These are phyloP conservation scores for Phytophthora crassamura DNA, from an alignment of 352 stramenopile species.

Conservation along the genomic window DNA sequence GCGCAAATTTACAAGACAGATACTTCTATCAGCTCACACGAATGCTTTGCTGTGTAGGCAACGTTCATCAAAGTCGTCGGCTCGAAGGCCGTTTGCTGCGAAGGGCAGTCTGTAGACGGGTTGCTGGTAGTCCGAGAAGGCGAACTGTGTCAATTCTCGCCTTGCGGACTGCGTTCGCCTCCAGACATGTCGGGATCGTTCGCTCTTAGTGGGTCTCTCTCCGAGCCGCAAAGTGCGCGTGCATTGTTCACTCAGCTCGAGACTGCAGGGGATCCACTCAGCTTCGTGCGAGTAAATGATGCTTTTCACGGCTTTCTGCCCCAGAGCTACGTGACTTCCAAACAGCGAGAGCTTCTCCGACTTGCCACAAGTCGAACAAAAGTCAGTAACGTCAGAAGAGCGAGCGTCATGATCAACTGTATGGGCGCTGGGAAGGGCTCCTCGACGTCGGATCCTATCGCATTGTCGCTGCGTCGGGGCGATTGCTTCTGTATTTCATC, in stretches of 20 bases:
- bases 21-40: not conserved
- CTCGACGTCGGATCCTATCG: slow-evolving; percentile 12
- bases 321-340: slow-evolving; percentile 38
- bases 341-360: slow-evolving; percentile 25
- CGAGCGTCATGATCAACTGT: slow-evolving; percentile 20
- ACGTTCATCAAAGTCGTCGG: slow-evolving; percentile 54
- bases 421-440: not conserved
- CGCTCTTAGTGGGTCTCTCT: slow-evolving; percentile 52
- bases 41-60: slow-evolving; percentile 17
- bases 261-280: slow-evolving; percentile 48
- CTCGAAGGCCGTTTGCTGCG: slow-evolving; percentile 58
- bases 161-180: slow-evolving; percentile 44
- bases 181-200: slow-evolving; percentile 61
- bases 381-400: not conserved
- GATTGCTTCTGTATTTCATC: slow-evolving; percentile 62
- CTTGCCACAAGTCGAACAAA: slow-evolving; percentile 16
- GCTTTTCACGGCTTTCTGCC: slow-evolving; percentile 64
- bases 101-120: slow-evolving; percentile 62
- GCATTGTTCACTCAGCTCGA: slow-evolving; percentile 73
- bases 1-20: not conserved
- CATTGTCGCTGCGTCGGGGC: slow-evolving; percentile 41
- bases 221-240: slow-evolving; percentile 32
- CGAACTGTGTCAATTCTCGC: slow-evolving; percentile 54
- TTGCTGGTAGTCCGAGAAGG: slow-evolving; percentile 61
- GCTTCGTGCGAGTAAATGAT: slow-evolving; percentile 53